Evolutionary conservation across 192 early-diverging fungal genomes (phyloP), one percentile per base, ranked within the genome.

Genomic region (Entomortierella beljakovae): DNA sequence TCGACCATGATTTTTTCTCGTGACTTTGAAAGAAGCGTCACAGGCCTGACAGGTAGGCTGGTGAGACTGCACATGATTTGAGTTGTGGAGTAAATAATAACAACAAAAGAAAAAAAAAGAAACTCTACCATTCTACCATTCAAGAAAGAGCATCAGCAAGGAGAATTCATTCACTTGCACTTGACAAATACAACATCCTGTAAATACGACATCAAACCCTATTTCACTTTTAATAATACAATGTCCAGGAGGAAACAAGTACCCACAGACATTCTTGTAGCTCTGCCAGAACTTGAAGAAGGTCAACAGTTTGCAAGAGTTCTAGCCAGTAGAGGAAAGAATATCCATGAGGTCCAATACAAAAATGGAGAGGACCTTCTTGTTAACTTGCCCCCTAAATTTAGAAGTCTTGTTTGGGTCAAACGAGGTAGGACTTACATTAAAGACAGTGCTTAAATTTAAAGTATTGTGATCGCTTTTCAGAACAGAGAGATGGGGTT

Each of bases 331-430:
- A 84, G 91, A 53, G 92, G 92, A 26, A 92, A 94, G 61, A 87
- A 92, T 54, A 80, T 92, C 68, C 90, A 92, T 75, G 90, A 92
- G 69, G 85, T 92, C 5, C 86, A 86, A 35, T 87, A 88, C 55
- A 63, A 75, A 0, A 83, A 91, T 29, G 81, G 81, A 11, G 69
- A 57, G 15, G 85, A 84, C 15, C 87, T 86, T 23, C 84, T 95
- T 33, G 93, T 87, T 38, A 88, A 85, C 55, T 71, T 95, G 55
- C 94, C 93, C 18, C 90, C 92, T 33, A 89, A 86, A 72, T 95
- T 90, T 83, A 89, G 92, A 51, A 94, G 88, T 69, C 72, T 92
- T 15, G 86, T 95, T 54, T 95, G 94, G 94, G 91, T 95, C 34
- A 93, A 93, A 80, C 82, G 91, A 81, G 93, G 94, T 87, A 81